Percentiles rank a stretch among this genome's conserved stretches.
Evolutionary conservation across 148 eudicot genomes (phyloP).

Genomic region (Camellia sinensis): DNA sequence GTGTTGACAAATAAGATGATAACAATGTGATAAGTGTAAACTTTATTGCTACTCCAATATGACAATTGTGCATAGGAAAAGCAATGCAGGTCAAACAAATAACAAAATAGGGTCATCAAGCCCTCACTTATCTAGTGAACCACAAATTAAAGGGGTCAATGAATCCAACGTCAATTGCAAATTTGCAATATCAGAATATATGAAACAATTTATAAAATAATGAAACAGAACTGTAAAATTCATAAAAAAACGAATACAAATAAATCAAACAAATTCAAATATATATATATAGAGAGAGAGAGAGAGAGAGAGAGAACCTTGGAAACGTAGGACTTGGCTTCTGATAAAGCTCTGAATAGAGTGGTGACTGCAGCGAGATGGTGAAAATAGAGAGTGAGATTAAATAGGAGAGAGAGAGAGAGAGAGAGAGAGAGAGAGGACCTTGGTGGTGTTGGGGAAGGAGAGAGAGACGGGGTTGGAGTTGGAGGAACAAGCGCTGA

Average conservation of each 20-base stretch:
- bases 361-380: not conserved
- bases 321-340: constrained; percentile 8
- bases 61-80: too few species aligned
- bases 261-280: not conserved
- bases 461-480: constrained; percentile 10
- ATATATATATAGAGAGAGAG: not conserved
- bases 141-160: too few species aligned
- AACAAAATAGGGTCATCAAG: not conserved
- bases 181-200: too few species aligned
- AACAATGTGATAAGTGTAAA: too few species aligned
- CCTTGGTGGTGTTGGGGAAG: not conserved
- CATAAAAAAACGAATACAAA: too few species aligned
- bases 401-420: not conserved
- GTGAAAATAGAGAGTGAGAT: not conserved
- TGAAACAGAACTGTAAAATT: too few species aligned
- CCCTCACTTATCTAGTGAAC: not conserved
- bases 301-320: not conserved
- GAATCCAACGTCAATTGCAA: not conserved
- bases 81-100: not conserved
- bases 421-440: not conserved
- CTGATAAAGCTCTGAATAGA: constrained; percentile 14
- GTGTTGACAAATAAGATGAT: too few species aligned
- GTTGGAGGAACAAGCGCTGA: not conserved
- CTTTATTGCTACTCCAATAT: too few species aligned
- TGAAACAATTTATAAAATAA: too few species aligned